These are phyloP conservation scores for Scheffersomyces amazonensis DNA, from an alignment of 805 yeast genomes.

Conservation along the genomic window DNA sequence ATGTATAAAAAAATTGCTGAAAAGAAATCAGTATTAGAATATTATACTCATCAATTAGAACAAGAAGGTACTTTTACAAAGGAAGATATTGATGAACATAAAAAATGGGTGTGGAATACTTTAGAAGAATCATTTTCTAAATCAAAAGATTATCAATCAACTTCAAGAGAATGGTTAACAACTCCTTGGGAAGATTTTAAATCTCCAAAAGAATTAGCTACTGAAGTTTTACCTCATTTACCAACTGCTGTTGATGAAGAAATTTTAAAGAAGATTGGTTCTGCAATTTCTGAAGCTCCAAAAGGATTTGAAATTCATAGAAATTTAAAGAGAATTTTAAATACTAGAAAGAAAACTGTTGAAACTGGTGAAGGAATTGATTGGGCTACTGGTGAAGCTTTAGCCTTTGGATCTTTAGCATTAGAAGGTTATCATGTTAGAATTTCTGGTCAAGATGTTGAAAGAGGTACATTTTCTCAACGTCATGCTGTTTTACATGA, in stretches of 20 bases:
- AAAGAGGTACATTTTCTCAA: conserved; percentile 99
- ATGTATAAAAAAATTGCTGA: conserved; percentile 91
- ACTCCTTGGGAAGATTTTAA: conserved; percentile 99
- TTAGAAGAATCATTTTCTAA: conserved; percentile 87
- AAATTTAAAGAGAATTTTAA: conserved; percentile 92
- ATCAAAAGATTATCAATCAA: conserved; percentile 86
- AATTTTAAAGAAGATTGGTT: conserved; percentile 75
- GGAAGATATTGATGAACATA: conserved; percentile 92
- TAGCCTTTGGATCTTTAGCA: conserved; percentile 91
- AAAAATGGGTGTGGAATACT: conserved; percentile 95
- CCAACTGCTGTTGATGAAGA: conserved; percentile 86
- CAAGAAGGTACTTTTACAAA: conserved; percentile 85
- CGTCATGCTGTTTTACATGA: conserved; percentile 98
- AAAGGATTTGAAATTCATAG: conserved; percentile 85
- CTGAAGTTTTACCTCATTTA: conserved; percentile 91
- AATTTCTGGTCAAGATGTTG: conserved; percentile 99
- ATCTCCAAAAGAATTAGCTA: conserved; percentile 94
- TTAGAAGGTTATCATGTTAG: conserved; percentile 95
- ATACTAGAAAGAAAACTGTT: conserved; percentile 79
- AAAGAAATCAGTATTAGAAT: conserved; percentile 85
- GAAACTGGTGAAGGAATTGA: conserved; percentile 93
- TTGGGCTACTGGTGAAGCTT: conserved; percentile 99
- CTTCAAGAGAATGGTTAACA: conserved; percentile 95
- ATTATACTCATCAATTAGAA: conserved; percentile 75
- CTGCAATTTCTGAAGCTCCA: conserved; percentile 79